phyloP scores from a whole-genome alignment of 805 yeast species.

The Hemisphaericaspora nanyangensis region DNA sequence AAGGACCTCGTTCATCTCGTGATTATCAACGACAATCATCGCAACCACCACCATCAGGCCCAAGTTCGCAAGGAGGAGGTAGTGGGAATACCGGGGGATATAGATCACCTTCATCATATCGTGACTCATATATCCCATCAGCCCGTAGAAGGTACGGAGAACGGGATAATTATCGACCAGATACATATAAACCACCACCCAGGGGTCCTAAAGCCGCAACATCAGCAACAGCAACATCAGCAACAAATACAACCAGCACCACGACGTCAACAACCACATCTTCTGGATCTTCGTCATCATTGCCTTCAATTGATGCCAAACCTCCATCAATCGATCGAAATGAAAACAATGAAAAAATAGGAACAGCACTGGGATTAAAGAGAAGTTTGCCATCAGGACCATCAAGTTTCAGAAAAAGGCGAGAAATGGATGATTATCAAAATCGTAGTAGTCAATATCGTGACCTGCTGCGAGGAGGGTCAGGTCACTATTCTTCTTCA shows the following conservation, averaged over 20 bases:
- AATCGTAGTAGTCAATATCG: slow-evolving; percentile 2
- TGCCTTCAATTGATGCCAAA: not conserved
- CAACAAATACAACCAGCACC: no score
- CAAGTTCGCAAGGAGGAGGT: slow-evolving; percentile 16
- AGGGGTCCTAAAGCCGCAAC: not conserved
- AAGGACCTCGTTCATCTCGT: slow-evolving; percentile 22
- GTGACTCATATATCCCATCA: slow-evolving; percentile 11
- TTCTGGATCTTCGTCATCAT: not conserved
- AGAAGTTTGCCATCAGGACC: slow-evolving; percentile 17
- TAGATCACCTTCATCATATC: slow-evolving; percentile 5
- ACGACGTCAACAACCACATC: no score
- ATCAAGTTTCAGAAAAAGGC: slow-evolving; percentile 13
- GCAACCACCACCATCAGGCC: slow-evolving; percentile 20
- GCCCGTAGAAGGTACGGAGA: slow-evolving; percentile 19
- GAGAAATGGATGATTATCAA: slow-evolving; percentile 3
- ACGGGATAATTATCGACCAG: slow-evolving; percentile 20
- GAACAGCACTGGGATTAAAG: slow-evolving; percentile 1
- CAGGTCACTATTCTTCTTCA: no score
- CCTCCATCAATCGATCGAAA: not conserved
- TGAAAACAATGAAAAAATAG: not conserved
- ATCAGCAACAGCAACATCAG: not conserved
- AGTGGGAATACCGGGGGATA: slow-evolving; percentile 1
- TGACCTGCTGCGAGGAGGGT: not conserved
- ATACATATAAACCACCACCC: slow-evolving; percentile 4
- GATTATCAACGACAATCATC: slow-evolving; percentile 11